Percentiles rank a stretch among this genome's conserved stretches.
These are phyloP conservation scores for Silene conica DNA, from an alignment of 148 eudicot species.

Conservation along the genomic window DNA sequence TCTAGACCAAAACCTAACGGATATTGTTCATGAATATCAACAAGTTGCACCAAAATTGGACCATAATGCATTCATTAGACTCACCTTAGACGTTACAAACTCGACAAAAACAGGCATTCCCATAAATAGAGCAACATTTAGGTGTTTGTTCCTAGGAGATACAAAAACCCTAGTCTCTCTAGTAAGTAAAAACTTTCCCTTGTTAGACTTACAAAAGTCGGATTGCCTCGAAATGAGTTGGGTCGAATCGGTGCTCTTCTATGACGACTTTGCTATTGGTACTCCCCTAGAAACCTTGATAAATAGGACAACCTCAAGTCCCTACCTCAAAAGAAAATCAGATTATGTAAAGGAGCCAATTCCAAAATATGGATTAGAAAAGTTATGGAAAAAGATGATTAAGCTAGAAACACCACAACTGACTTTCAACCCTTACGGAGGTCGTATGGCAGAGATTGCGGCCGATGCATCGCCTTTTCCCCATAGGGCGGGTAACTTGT, in stretches of 20 bases:
- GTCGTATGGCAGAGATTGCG: constrained; percentile 18
- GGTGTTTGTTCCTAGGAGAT: constrained; percentile 20
- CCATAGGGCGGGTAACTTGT: constrained; percentile 18
- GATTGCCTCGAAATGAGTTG: constrained; percentile 24
- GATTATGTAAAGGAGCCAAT: constrained; percentile 17
- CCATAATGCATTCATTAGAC: constrained; percentile 16
- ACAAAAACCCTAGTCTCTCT: constrained; percentile 3
- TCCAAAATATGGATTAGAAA: constrained; percentile 21
- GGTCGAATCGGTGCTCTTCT: constrained; percentile 18
- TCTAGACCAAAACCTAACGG: constrained; percentile 16
- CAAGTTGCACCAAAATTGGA: constrained; percentile 18
- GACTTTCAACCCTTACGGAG: constrained; percentile 17
- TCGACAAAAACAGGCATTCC: background rate
- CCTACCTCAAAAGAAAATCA: constrained; percentile 16
- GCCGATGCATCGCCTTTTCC: constrained; percentile 12
- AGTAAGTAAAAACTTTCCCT: constrained; percentile 9
- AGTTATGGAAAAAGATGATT: constrained; percentile 6
- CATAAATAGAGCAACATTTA: constrained; percentile 19
- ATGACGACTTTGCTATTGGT: background rate
- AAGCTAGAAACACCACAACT: constrained; percentile 10
- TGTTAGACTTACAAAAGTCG: constrained; percentile 5
- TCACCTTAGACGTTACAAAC: constrained; percentile 18
- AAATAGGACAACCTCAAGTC: background rate
- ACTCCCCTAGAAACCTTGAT: constrained; percentile 14
- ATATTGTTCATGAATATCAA: constrained; percentile 17